These are phyloP conservation scores for Tolypocladium sp. DNA, from an alignment of 2,329 filamentous ascomycete genomes.

Conservation along the genomic window DNA sequence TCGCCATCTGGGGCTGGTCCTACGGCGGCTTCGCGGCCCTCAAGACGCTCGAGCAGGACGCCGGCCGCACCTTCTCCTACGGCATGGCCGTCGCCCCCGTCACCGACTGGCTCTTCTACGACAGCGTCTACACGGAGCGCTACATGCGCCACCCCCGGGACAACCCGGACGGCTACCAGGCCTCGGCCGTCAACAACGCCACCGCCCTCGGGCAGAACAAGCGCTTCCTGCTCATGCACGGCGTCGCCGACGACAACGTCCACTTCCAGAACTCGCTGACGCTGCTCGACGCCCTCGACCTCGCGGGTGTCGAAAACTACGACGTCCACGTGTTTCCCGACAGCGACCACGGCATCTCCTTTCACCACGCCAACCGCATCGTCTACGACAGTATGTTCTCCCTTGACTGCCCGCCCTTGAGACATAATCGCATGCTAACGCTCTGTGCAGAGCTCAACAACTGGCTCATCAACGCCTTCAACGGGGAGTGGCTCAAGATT, in stretches of 20 bases:
- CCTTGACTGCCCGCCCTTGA: not conserved
- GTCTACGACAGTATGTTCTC: slow-evolving; percentile 77
- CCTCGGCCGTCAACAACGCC: slow-evolving; percentile 65
- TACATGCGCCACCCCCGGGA: slow-evolving; percentile 94
- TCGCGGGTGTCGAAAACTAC: slow-evolving; percentile 80
- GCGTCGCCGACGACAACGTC: slow-evolving; percentile 93
- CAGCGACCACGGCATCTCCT: slow-evolving; percentile 89
- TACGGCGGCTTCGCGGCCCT: slow-evolving; percentile 93
- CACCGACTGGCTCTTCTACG: slow-evolving; percentile 96
- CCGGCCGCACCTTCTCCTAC: slow-evolving; percentile 82
- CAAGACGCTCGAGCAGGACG: slow-evolving; percentile 89
- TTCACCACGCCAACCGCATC: slow-evolving; percentile 84
- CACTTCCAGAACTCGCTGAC: slow-evolving; percentile 92
- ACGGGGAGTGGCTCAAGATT: slow-evolving; percentile 79
- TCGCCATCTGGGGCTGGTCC: slow-evolving; percentile 98
- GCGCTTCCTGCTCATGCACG: slow-evolving; percentile 92
- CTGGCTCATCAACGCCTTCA: slow-evolving; percentile 96
- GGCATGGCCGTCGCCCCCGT: slow-evolving; percentile 98
- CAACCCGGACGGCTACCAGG: slow-evolving; percentile 70
- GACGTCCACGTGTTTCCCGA: slow-evolving; percentile 96
- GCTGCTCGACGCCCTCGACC: slow-evolving; percentile 76
- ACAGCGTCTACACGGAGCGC: slow-evolving; percentile 87
- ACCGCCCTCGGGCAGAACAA: slow-evolving; percentile 65
- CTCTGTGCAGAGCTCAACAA: slow-evolving; percentile 58
- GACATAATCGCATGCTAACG: not conserved